Evolutionary conservation across 768 basidiomycete genomes (phyloP).

Genomic region (Russula ochroleuca): DNA sequence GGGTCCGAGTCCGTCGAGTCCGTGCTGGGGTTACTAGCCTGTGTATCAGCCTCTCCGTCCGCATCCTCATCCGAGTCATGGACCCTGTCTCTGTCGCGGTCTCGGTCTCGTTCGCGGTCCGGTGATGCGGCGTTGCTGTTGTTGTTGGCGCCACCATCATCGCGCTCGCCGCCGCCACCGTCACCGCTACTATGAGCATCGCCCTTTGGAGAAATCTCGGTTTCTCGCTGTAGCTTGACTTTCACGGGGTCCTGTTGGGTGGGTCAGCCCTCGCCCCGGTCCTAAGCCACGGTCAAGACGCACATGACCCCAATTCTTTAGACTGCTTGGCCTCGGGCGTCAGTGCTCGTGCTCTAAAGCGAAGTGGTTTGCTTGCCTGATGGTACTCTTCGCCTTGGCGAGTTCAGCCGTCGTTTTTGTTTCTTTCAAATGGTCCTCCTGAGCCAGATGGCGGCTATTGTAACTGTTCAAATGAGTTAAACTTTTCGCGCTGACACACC

Average conservation of each 20-base stretch:
- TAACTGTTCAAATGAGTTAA: slow-evolving; percentile 27
- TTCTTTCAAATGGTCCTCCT: slow-evolving; percentile 35
- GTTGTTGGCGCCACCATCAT: neutral
- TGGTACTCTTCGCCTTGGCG: slow-evolving; percentile 35
- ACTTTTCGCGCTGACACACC: neutral
- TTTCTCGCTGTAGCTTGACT: slow-evolving; percentile 27
- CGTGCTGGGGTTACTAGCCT: neutral
- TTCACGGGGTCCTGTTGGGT: slow-evolving; percentile 33
- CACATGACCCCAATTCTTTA: slow-evolving; percentile 38
- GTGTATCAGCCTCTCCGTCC: slow-evolving; percentile 12
- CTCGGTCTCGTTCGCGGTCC: neutral
- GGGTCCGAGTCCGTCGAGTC: slow-evolving; percentile 17
- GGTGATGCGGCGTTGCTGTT: neutral
- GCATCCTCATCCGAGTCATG: slow-evolving; percentile 4
- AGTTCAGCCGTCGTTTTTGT: slow-evolving; percentile 34
- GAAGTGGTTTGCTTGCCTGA: slow-evolving; percentile 30
- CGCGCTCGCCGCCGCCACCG: neutral
- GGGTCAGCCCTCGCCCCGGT: neutral
- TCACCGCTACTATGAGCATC: neutral
- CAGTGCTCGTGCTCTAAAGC: neutral
- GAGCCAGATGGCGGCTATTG: slow-evolving; percentile 34
- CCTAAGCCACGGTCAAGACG: neutral
- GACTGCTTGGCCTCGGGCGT: slow-evolving; percentile 17
- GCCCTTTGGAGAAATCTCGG: neutral
- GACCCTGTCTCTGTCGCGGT: neutral